A percentile compares a stretch with the other conserved stretches of the same genome.
These are phyloP conservation scores for Tripterygium wilfordii DNA, from an alignment of 177 flowering plant species.

Conservation along the genomic window DNA sequence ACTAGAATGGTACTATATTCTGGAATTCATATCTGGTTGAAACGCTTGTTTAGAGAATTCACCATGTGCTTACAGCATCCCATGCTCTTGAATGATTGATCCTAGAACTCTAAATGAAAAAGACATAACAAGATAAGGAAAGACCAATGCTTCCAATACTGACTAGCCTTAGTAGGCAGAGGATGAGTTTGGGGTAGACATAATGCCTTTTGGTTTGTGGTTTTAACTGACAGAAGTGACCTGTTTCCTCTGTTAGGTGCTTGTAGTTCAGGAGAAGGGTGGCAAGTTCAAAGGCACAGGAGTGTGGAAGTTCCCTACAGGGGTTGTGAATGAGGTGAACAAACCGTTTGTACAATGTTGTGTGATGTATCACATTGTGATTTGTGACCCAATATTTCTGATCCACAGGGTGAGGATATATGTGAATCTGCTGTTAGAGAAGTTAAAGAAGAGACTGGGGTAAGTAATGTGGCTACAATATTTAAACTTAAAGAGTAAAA, in stretches of 20 bases:
- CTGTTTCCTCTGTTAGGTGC: conserved; percentile 20
- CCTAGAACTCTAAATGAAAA: too few species aligned
- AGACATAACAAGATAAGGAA: too few species aligned
- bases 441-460: conserved; percentile 69
- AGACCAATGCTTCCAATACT: too few species aligned
- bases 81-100: too few species aligned
- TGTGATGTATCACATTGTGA: not conserved
- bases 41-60: too few species aligned
- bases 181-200: too few species aligned
- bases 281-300: conserved; percentile 35
- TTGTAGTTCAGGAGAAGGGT: conserved; percentile 42
- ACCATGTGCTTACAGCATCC: too few species aligned
- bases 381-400: not conserved
- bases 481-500: not conserved
- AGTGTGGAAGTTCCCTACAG: conserved; percentile 54
- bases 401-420: conserved; percentile 54
- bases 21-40: too few species aligned
- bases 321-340: conserved; percentile 37
- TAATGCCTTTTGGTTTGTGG: too few species aligned
- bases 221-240: too few species aligned
- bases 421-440: conserved; percentile 43
- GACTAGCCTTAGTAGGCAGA: too few species aligned
- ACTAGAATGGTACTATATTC: too few species aligned
- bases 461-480: conserved; percentile 19
- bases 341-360: not conserved